Evolutionary conservation across 2,329 filamentous ascomycete species (phyloP).

Genomic region (Fusarium austroafricanum): DNA sequence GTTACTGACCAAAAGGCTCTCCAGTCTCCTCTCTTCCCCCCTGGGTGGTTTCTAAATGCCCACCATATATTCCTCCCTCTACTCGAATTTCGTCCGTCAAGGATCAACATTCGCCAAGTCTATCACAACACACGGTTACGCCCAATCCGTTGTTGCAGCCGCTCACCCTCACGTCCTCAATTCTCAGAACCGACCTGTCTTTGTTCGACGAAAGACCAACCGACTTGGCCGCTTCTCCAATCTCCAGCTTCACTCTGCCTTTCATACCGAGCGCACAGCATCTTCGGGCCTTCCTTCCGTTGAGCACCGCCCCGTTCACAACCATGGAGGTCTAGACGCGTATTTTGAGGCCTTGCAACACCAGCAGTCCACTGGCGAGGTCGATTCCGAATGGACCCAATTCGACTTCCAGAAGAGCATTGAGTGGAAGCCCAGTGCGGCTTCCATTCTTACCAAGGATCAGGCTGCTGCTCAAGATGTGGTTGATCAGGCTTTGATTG

Average conservation of each 20-base stretch:
- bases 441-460: slow-evolving; percentile 70
- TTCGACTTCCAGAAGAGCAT: slow-evolving; percentile 90
- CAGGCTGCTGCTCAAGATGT: slow-evolving; percentile 55
- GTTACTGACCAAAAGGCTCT: slow-evolving; percentile 43
- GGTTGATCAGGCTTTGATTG: slow-evolving; percentile 50
- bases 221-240: slow-evolving; percentile 65
- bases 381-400: slow-evolving; percentile 88
- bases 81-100: slow-evolving; percentile 91
- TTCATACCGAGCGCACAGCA: slow-evolving; percentile 70
- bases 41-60: slow-evolving; percentile 89
- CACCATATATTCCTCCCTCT: slow-evolving; percentile 75
- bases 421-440: slow-evolving; percentile 81
- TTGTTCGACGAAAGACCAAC: slow-evolving; percentile 67
- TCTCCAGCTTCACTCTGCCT: slow-evolving; percentile 79
- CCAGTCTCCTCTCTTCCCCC: slow-evolving; percentile 66
- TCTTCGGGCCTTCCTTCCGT: slow-evolving; percentile 56
- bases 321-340: slow-evolving; percentile 80
- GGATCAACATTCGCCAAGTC: slow-evolving; percentile 88
- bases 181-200: slow-evolving; percentile 75
- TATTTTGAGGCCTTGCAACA: slow-evolving; percentile 93
- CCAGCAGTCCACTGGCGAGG: slow-evolving; percentile 70
- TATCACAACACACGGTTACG: slow-evolving; percentile 96
- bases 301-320: slow-evolving; percentile 66
- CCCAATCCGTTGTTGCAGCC: slow-evolving; percentile 95
- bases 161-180: slow-evolving; percentile 83